Evolutionary conservation across 176 grass and related monocot species (phyloP), one percentile per base, ranked within the genome.

Genomic region (Carex littledalei): DNA sequence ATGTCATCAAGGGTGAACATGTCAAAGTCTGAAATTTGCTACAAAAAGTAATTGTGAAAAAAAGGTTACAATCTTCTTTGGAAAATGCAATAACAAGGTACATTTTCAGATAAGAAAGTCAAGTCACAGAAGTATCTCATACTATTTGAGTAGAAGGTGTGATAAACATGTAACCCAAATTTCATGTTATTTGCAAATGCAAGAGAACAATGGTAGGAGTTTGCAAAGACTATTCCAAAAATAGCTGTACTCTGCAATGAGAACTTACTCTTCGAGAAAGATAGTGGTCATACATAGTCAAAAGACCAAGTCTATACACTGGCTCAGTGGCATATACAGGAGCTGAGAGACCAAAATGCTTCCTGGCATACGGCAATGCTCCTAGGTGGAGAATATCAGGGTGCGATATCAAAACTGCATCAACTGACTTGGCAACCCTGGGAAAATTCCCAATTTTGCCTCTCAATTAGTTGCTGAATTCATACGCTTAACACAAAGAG

Each of bases 251-350:
- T 70, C 67, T 70, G 32, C 31, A 70, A 41, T 8, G 16, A 73
- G 20, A 84, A 67, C 94, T 94, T 97, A 97, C 94, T 90, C 87
- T 87, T 90, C 88, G 86, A 86, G 95, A 98, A 79, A 94, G 84
- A 76, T 85, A 94, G 71, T 94, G 88, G 74, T 94, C 95, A 37
- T 98, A 98, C 92, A 98, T 93, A 81, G 95, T 98, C 80, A 98
- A 80, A 94, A 98, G 93, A 66, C 95, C 95, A 86, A 98, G 93
- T 82, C 95, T 90, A 91, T 81, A 98, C 37, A 98, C 95, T 62
- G 92, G 95, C 81, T 98, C 95, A 76, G 95, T 94, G 18, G 91
- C 87, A 90, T 94, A 98, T 49, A 98, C 88, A 74, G 95, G 92
- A 86, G 95, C 91, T 79, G 92, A 92, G 59, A 98, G 88, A 79